Evolutionary conservation across 352 stramenopile genomes (phyloP).

Genomic region (Blastocystis sp.): DNA sequence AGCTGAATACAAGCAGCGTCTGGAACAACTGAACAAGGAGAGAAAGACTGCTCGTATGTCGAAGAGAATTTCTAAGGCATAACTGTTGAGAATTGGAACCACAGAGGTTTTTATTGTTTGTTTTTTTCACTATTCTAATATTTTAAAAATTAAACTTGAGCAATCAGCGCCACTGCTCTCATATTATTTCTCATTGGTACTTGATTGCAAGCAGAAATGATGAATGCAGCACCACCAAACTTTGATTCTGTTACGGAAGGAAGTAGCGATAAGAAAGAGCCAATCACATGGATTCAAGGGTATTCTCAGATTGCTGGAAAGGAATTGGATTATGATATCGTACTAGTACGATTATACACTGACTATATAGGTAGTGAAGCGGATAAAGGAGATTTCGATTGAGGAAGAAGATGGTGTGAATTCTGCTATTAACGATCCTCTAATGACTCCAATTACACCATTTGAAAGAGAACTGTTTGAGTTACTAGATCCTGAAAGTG

Average conservation of each 20-base stretch:
- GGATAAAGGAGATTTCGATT: slow-evolving; percentile 44
- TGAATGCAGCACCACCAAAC: background rate
- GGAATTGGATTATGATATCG: slow-evolving; percentile 17
- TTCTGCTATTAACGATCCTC: slow-evolving; percentile 5
- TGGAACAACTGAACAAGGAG: slow-evolving; percentile 43
- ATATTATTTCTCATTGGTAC: no score
- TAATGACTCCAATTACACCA: slow-evolving; percentile 44
- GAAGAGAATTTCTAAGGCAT: background rate
- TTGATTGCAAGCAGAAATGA: background rate
- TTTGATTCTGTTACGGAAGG: background rate
- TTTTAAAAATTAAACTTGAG: no score
- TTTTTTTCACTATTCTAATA: background rate
- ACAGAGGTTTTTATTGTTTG: background rate
- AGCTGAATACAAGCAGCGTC: slow-evolving; percentile 30
- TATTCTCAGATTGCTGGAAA: slow-evolving; percentile 35
- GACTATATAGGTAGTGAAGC: slow-evolving; percentile 40
- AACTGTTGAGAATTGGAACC: background rate
- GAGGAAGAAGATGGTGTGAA: slow-evolving; percentile 54
- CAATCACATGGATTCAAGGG: slow-evolving; percentile 49
- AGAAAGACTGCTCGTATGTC: background rate
- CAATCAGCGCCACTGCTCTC: no score
- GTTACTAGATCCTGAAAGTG: slow-evolving; percentile 40
- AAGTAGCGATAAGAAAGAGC: background rate
- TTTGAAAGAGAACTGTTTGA: slow-evolving; percentile 51
- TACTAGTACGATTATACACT: background rate